Percentiles rank a stretch among this genome's conserved stretches.
Evolutionary conservation across 768 basidiomycete genomes (phyloP).

Genomic region (Coprinellus aureogranulatus): DNA sequence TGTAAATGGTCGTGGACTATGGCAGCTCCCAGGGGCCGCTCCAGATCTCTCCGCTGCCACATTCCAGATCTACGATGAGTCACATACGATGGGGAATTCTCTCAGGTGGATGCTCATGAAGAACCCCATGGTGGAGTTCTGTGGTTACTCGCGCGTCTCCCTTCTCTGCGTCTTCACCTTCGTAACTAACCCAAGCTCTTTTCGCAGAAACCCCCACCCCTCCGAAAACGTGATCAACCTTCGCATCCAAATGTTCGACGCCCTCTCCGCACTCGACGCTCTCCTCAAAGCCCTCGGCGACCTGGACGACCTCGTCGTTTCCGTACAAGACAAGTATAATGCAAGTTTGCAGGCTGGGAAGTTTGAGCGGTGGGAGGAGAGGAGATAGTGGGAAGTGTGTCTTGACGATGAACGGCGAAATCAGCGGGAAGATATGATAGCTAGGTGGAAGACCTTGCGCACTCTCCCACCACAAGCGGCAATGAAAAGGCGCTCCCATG

Average conservation of each 20-base stretch:
- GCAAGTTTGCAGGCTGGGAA: slow-evolving; percentile 51
- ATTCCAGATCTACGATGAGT: slow-evolving; percentile 89
- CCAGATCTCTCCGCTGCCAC: slow-evolving; percentile 86
- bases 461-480: too few species aligned
- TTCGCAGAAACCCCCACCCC: slow-evolving; percentile 81
- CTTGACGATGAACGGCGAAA: too few species aligned
- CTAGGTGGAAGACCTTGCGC: too few species aligned
- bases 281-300: slow-evolving; percentile 73
- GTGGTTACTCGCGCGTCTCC: slow-evolving; percentile 79
- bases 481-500: too few species aligned
- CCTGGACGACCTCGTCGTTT: slow-evolving; percentile 72
- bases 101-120: slow-evolving; percentile 99
- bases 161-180: not conserved
- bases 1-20: too few species aligned
- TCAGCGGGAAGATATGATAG: too few species aligned
- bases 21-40: slow-evolving; percentile 83
- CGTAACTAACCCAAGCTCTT: not conserved
- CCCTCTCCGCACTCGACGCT: slow-evolving; percentile 80
- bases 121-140: slow-evolving; percentile 97
- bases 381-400: too few species aligned
- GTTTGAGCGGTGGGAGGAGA: slow-evolving; percentile 71
- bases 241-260: slow-evolving; percentile 99
- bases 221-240: slow-evolving; percentile 95
- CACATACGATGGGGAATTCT: slow-evolving; percentile 94
- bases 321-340: slow-evolving; percentile 68